Evolutionary conservation across 1,284 basidiomycete species (phyloP).

Genomic region (Entoloma clypeatum): DNA sequence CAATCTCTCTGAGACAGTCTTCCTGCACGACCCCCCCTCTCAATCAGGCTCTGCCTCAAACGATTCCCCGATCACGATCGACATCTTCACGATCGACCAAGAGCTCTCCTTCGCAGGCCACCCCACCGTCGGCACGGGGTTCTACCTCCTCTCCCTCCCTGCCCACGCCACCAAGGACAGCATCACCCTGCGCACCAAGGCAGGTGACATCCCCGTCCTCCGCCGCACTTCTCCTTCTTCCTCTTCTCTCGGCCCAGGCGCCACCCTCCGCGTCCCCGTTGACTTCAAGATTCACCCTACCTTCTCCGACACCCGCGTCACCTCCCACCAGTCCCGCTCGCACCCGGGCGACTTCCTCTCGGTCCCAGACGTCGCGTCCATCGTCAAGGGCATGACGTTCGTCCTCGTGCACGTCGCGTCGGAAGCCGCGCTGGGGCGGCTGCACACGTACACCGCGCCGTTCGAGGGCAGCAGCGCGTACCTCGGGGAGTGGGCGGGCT

Average conservation of each 20-base stretch:
- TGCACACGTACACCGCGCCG: conserved; percentile 25
- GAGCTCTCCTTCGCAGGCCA: conserved; percentile 46
- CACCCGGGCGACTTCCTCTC: conserved; percentile 31
- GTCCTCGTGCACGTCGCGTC: conserved; percentile 36
- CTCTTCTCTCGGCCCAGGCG: conserved; percentile 22
- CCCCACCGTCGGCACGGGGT: conserved; percentile 40
- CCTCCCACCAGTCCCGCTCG: conserved; percentile 28
- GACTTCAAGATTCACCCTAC: conserved; percentile 38
- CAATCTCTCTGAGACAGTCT: conserved; percentile 46
- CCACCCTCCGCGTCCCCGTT: conserved; percentile 35
- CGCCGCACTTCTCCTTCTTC: too few species aligned
- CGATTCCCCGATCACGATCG: conserved; percentile 28
- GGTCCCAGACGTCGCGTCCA: conserved; percentile 35
- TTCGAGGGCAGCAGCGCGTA: conserved; percentile 21
- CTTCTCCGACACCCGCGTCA: conserved; percentile 23
- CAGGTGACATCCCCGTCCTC: conserved; percentile 37
- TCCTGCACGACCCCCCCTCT: conserved; percentile 31
- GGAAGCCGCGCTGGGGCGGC: conserved; percentile 32
- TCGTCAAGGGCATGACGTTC: conserved; percentile 46
- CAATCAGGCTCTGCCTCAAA: too few species aligned
- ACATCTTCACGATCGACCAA: conserved; percentile 38
- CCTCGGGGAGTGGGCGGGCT: conserved; percentile 37
- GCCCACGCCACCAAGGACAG: conserved; percentile 19
- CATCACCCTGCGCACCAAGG: conserved; percentile 35
- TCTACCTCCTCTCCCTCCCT: conserved; percentile 32